These are phyloP conservation scores for Cordyceps pruinosa DNA, from an alignment of 2,329 filamentous ascomycete species.

Conservation along the genomic window DNA sequence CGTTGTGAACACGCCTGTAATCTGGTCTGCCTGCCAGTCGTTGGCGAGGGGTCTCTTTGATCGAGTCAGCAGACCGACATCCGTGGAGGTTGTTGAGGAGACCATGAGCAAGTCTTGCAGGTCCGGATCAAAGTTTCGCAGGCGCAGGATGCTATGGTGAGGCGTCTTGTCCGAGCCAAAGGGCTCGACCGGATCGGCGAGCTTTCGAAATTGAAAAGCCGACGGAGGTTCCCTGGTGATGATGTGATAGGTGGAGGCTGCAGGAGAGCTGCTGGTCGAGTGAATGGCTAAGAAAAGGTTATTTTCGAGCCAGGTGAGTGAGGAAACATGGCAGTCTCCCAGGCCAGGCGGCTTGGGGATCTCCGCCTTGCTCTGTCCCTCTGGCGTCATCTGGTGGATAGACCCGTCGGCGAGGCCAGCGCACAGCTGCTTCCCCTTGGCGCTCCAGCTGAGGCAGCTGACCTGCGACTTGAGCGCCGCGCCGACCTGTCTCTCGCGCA, in stretches of 20 bases:
- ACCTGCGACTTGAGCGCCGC: slow-evolving; percentile 63
- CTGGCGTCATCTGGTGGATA: slow-evolving; percentile 74
- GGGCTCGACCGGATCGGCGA: slow-evolving; percentile 67
- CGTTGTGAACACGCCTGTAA: slow-evolving; percentile 64
- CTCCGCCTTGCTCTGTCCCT: slow-evolving; percentile 67
- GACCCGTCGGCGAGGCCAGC: slow-evolving; percentile 78
- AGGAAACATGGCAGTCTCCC: slow-evolving; percentile 65
- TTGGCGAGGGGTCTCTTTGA: slow-evolving; percentile 61
- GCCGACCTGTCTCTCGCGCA: slow-evolving; percentile 62
- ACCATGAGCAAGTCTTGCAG: slow-evolving; percentile 77
- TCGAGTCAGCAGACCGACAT: slow-evolving; percentile 71
- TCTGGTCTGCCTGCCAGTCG: slow-evolving; percentile 50
- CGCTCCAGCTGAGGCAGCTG: slow-evolving; percentile 85
- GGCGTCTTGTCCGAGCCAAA: slow-evolving; percentile 61
- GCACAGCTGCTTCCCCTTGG: slow-evolving; percentile 84
- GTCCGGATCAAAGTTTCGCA: slow-evolving; percentile 74
- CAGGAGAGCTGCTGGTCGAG: slow-evolving; percentile 51
- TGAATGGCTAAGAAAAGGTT: slow-evolving; percentile 76
- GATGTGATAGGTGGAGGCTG: slow-evolving; percentile 69
- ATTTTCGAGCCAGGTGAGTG: slow-evolving; percentile 83
- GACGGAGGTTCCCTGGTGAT: slow-evolving; percentile 58
- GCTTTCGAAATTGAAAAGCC: slow-evolving; percentile 64
- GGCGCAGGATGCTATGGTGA: slow-evolving; percentile 69
- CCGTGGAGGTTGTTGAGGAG: slow-evolving; percentile 70
- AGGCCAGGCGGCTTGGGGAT: slow-evolving; percentile 72